Evolutionary conservation across 2,329 filamentous ascomycete species (phyloP).

Genomic region (Epichloe gansuensis): DNA sequence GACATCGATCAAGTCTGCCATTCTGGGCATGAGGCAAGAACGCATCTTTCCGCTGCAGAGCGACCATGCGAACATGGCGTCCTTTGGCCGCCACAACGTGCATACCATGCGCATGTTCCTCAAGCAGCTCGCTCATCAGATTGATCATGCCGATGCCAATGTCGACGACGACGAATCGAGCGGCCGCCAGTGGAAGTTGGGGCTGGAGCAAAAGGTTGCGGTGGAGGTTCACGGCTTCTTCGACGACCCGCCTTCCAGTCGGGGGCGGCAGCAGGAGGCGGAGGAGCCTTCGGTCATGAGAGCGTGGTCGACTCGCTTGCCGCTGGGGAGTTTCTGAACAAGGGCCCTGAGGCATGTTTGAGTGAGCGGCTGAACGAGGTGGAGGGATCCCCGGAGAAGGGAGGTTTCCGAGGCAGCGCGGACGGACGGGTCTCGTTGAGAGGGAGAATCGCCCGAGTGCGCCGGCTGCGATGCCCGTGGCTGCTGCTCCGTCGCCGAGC

Average conservation of each 20-base stretch:
- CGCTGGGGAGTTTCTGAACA: conserved; percentile 41
- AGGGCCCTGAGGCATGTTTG: conserved; percentile 43
- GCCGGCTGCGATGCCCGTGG: background rate
- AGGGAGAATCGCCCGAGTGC: conserved; percentile 2
- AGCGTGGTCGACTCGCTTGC: conserved; percentile 37
- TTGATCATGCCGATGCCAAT: conserved; percentile 22
- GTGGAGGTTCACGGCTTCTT: conserved; percentile 49
- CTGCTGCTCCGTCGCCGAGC: conserved; percentile 1
- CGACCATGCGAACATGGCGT: conserved; percentile 42
- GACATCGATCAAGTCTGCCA: conserved; percentile 43
- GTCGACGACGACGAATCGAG: conserved; percentile 11
- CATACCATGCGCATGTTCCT: conserved; percentile 33
- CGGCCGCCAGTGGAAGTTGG: conserved; percentile 30
- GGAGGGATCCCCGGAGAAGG: conserved; percentile 19
- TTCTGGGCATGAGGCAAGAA: conserved; percentile 39
- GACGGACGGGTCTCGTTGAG: conserved; percentile 15
- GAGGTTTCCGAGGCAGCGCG: conserved; percentile 17
- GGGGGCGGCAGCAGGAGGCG: background rate
- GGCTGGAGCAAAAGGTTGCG: conserved; percentile 39
- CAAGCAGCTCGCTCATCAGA: conserved; percentile 20
- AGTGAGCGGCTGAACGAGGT: conserved; percentile 36
- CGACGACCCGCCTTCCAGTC: conserved; percentile 28
- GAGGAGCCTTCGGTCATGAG: conserved; percentile 23
- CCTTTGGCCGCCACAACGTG: conserved; percentile 37
- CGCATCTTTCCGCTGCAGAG: conserved; percentile 41